phyloP scores from a whole-genome alignment of 257 asterid genomes.

The Salvia hispanica region DNA sequence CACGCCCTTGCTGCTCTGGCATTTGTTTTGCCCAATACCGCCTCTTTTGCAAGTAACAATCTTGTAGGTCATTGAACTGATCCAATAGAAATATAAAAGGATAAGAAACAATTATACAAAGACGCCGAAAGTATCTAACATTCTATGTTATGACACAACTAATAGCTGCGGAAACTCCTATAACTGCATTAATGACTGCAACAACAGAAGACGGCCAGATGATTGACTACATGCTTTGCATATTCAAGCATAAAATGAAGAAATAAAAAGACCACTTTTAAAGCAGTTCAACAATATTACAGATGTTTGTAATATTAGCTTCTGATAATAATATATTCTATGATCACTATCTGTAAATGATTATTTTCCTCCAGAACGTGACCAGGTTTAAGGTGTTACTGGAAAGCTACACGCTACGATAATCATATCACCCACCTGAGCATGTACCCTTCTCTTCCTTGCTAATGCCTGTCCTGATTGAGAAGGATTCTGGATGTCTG shows the following conservation, averaged over 20 bases:
- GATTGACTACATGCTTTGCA: neutral
- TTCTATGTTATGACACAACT: conserved; percentile 25
- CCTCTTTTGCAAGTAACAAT: conserved; percentile 76
- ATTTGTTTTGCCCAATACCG: conserved; percentile 52
- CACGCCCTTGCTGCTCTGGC: conserved; percentile 49
- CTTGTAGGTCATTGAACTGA: conserved; percentile 83
- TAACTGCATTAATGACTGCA: neutral
- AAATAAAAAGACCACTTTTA: neutral
- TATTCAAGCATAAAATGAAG: neutral
- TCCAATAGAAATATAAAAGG: conserved; percentile 18
- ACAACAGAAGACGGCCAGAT: conserved; percentile 4
- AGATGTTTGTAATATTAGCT: neutral
- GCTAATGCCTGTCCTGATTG: conserved; percentile 64
- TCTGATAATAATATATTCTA: conserved; percentile 12
- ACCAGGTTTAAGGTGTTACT: neutral
- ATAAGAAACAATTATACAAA: conserved; percentile 3
- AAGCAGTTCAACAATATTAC: conserved; percentile 7
- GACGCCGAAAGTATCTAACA: conserved; percentile 6
- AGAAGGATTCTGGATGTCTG: conserved; percentile 56
- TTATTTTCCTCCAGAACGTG: conserved; percentile 16
- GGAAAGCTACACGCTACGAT: conserved; percentile 1
- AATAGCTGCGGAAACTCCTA: neutral
- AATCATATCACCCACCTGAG: conserved; percentile 64
- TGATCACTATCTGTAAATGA: neutral
- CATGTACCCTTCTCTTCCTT: conserved; percentile 74